Evolutionary conservation across 1,139 yeast species (phyloP), one percentile per base, ranked within the genome.

Genomic region (Diutina rugosa): DNA sequence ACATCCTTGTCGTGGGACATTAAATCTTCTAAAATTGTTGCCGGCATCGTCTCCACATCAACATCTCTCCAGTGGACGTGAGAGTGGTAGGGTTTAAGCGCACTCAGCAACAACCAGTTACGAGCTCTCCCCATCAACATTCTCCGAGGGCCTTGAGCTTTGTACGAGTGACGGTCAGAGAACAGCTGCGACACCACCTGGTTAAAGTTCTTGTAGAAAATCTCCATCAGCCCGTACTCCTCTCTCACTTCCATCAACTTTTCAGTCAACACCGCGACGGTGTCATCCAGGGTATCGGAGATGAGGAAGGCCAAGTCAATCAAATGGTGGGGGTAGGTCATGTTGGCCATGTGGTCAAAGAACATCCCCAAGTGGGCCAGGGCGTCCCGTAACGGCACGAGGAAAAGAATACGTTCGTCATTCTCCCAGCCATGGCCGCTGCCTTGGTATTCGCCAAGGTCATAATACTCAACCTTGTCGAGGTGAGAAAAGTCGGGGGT

Each of bases 301-400:
- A 81, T 84, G 61, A 81, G 70, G 63, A 81, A 81, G 45, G 85
- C 84, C 61, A 81, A 69, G 63, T 81, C 85, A 54, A 81, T 79
- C 59, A 80, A 68, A 61, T 76, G 68, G 64, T 81, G 85, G 12
- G 85, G 85, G 62, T 80, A 81, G 2, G 84, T 77, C 65, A 81
- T 70, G 65, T 80, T 80, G 59, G 66, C 70, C 82, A 81, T 75
- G 63, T 80, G 84, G 35, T 77, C 73, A 61, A 81, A 81, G 62
- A 80, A 80, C 85, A 80, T 81, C 44, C 85, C 84, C 63, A 81
- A 71, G 64, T 80, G 85, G n/a, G 79, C 76, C 5, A 83, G 80
- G 1, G 85, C 85, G 64, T 81, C 85, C 69, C 85, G 69, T 61
- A 81, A 70, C 1, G 85, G 85, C 6, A 81, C 85, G 61, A 84